Evolutionary conservation across 768 basidiomycete genomes (phyloP), one percentile per base, ranked within the genome.

Genomic region (Suillus luteus): DNA sequence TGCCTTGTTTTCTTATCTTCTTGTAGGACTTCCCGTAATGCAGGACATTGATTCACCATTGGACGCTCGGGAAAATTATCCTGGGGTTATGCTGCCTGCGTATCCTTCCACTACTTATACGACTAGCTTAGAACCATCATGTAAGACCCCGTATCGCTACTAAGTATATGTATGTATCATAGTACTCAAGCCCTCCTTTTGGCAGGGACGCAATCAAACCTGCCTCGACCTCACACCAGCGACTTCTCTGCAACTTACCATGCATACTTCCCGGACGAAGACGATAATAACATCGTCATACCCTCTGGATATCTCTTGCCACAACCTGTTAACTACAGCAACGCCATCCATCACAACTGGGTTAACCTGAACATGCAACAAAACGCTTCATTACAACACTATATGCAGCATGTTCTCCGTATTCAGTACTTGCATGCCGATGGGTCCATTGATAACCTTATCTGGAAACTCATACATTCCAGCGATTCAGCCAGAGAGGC

Each of bases 101-200:
- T 68, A 69, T 65, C 52, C 63, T 60, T 66, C 74, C 70, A 66
- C 75, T 72, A 70, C 75, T 76, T 70, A 72, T 78, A 71, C 77
- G 75, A 78, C 74, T 87, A 85, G 81, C 79, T 78, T 87, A 86
- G 85, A 83, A 76, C 70, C 72, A 62, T 76, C 84, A 83, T 87
- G 88, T 89, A 89, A 89, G 88, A 84, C 76, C 71, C 78, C 84
- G 87, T 88, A 88, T 83, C 83, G 80, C 71, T 86, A 86, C 82
- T 86, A 80, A 86, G 82, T 83, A 78, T 80, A 82, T 86, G 76
- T 79, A 83, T 85, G 85, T 87, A 86, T 82, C 71, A 74, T 77
- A 83, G 80, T 84, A 79, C 85, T 88, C 85, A 88, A 87, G 78
- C 77, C 81, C 81, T 81, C 76, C 74, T 79, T 79, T 78, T 80